These are phyloP conservation scores for Cucumis melo DNA, from an alignment of 306 rosid species.

Conservation along the genomic window DNA sequence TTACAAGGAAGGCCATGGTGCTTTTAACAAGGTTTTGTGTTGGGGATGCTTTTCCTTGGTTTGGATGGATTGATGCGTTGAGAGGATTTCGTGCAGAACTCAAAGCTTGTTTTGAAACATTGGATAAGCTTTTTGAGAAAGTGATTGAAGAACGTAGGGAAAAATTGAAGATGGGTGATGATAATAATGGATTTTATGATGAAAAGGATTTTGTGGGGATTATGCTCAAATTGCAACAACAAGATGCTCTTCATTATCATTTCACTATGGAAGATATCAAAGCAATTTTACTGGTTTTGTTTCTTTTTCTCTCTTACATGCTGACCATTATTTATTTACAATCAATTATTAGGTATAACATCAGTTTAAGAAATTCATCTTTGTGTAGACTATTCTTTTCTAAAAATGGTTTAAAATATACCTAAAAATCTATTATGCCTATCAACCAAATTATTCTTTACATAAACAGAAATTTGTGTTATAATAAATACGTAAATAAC, in stretches of 20 bases:
- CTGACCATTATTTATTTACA: no score
- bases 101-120: not conserved
- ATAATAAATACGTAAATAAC: no score
- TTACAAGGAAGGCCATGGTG: not conserved
- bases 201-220: conserved; percentile 8
- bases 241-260: not conserved
- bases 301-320: not conserved
- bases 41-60: conserved; percentile 23
- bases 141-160: conserved; percentile 20
- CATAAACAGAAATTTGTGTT: no score
- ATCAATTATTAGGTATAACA: no score
- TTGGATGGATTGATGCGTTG: conserved; percentile 29
- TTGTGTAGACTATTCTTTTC: no score
- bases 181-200: not conserved
- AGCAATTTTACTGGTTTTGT: conserved; percentile 13
- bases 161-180: not conserved
- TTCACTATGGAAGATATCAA: conserved; percentile 6
- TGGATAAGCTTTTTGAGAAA: conserved; percentile 18
- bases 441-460: no score
- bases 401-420: no score
- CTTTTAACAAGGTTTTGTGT: not conserved
- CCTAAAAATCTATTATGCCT: no score
- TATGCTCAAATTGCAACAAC: conserved; percentile 11
- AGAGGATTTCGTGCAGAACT: conserved; percentile 8
- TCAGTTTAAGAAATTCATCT: no score